These are phyloP conservation scores for Aphanoascus verrucosus DNA, from an alignment of 2,329 filamentous ascomycete species.

Conservation along the genomic window DNA sequence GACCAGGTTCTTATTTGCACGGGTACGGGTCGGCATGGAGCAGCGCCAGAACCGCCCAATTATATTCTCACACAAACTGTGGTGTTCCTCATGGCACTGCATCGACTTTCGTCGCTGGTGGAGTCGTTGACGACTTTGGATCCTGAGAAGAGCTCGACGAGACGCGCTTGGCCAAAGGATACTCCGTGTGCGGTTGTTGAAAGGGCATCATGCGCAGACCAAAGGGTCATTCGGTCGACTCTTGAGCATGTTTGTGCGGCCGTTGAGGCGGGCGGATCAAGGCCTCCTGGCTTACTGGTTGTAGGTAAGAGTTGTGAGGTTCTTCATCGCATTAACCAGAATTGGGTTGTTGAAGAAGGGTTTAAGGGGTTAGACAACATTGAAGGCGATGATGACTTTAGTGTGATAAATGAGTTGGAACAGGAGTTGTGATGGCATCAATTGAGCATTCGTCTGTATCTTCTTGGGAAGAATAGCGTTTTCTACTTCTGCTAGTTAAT, in stretches of 20 bases:
- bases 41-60: conserved; percentile 66
- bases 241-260: conserved; percentile 67
- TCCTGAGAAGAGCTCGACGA: conserved; percentile 22
- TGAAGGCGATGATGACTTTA: conserved; percentile 16
- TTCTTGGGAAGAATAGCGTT: background rate
- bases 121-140: conserved; percentile 49
- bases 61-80: conserved; percentile 69
- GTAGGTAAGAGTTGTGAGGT: conserved; percentile 77
- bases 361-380: conserved; percentile 60
- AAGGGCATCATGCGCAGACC: conserved; percentile 84
- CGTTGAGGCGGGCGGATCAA: conserved; percentile 76
- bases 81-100: conserved; percentile 90
- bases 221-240: conserved; percentile 82
- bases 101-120: conserved; percentile 66
- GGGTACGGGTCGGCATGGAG: conserved; percentile 84
- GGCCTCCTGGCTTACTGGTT: conserved; percentile 80
- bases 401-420: conserved; percentile 13
- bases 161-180: conserved; percentile 52
- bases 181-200: conserved; percentile 91
- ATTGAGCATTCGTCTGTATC: conserved; percentile 12
- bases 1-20: conserved; percentile 96
- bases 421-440: background rate
- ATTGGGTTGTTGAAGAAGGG: conserved; percentile 81
- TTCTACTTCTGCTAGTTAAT: background rate
- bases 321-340: conserved; percentile 51